phyloP scores from a whole-genome alignment of 2,329 filamentous ascomycete species.

The Cytospora mali region DNA sequence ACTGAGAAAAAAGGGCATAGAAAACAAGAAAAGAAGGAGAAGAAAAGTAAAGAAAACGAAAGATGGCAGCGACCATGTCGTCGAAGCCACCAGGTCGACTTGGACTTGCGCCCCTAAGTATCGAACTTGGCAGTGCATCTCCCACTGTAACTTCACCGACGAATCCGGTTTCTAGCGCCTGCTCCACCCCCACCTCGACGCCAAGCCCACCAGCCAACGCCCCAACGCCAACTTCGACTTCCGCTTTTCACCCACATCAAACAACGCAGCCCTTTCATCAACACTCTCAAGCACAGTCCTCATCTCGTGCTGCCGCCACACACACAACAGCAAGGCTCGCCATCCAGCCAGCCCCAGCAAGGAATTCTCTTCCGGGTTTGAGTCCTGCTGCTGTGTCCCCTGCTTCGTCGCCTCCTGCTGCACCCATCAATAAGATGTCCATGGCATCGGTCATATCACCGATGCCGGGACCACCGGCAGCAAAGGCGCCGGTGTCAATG shows the following conservation, averaged over 20 bases:
- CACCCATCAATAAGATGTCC: conserved; percentile 45
- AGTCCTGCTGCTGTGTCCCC: conserved; percentile 6
- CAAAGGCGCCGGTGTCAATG: conserved; percentile 56
- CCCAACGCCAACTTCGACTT: conserved; percentile 15
- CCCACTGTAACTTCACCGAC: conserved; percentile 17
- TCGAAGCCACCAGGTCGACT: conserved; percentile 13
- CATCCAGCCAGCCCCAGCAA: conserved; percentile 25
- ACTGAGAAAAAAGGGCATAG: background rate
- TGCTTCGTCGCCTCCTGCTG: conserved; percentile 12
- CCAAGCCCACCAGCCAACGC: conserved; percentile 15
- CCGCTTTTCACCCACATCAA: conserved; percentile 13
- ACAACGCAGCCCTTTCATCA: background rate
- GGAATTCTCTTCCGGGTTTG: conserved; percentile 23
- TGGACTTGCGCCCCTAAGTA: conserved; percentile 24
- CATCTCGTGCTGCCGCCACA: background rate
- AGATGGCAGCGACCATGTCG: conserved; percentile 17
- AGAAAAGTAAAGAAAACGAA: background rate
- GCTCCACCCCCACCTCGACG: conserved; percentile 27
- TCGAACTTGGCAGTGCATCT: conserved; percentile 7
- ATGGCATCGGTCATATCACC: conserved; percentile 53
- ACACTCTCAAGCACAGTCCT: background rate
- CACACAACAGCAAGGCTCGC: conserved; percentile 7
- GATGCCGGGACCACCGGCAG: conserved; percentile 42
- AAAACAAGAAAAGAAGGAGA: background rate
- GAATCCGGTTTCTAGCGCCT: conserved; percentile 25